Evolutionary conservation across 768 basidiomycete genomes (phyloP).

Genomic region (Hortiboletus campestris): DNA sequence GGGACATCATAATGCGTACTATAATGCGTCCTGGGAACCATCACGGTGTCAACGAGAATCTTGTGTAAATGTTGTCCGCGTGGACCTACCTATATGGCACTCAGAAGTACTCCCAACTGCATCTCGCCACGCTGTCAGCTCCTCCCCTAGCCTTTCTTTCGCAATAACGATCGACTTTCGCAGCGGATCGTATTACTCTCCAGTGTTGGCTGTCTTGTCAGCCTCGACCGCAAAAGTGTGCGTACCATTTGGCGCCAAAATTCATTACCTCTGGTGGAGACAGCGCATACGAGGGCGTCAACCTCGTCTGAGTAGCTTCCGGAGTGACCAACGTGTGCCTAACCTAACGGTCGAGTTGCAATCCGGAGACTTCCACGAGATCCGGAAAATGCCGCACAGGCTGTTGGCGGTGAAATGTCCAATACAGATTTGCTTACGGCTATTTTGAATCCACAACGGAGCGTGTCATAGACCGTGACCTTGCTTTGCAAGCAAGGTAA

Average conservation of each 20-base stretch:
- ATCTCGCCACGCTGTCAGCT: constrained; percentile 75
- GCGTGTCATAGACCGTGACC: too few relatives aligned
- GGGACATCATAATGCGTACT: background rate
- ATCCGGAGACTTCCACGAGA: too few relatives aligned
- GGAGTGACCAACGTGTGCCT: too few relatives aligned
- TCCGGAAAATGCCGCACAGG: too few relatives aligned
- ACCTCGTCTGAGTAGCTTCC: constrained; percentile 2
- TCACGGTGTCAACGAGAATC: background rate
- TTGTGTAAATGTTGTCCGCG: background rate
- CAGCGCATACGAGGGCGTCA: constrained; percentile 24
- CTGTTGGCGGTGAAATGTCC: too few relatives aligned
- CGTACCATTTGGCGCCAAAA: constrained; percentile 18
- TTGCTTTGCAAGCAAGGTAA: too few relatives aligned
- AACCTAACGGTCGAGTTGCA: too few relatives aligned
- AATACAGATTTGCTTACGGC: too few relatives aligned
- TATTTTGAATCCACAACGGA: too few relatives aligned
- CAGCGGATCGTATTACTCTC: constrained; percentile 50
- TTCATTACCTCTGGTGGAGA: constrained; percentile 19
- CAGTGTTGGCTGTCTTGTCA: constrained; percentile 10
- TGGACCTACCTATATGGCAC: background rate
- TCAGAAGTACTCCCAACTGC: constrained; percentile 51
- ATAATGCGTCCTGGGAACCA: background rate
- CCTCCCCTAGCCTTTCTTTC: constrained; percentile 55
- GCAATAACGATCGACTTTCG: constrained; percentile 50
- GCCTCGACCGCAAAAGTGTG: constrained; percentile 27